These are phyloP conservation scores for Hanseniaspora hatyaiensis DNA, from an alignment of 805 yeast genomes.

Conservation along the genomic window DNA sequence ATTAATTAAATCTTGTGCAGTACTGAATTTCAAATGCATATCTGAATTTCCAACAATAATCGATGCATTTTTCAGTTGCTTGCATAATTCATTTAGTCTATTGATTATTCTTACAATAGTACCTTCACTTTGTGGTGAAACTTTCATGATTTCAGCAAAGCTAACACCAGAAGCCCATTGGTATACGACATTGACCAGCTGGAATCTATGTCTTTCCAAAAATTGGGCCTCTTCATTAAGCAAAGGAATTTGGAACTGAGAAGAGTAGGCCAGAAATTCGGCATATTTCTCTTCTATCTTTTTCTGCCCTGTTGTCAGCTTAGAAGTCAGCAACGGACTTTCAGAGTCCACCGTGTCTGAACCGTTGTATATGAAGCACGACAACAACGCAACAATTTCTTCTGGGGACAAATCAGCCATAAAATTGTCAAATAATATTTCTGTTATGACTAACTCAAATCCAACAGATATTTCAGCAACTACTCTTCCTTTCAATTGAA, in stretches of 20 bases:
- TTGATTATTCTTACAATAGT: slow-evolving; percentile 93
- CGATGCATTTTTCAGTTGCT: slow-evolving; percentile 89
- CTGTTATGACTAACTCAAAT: slow-evolving; percentile 82
- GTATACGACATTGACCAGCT: slow-evolving; percentile 82
- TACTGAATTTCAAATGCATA: slow-evolving; percentile 78
- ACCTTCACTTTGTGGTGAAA: slow-evolving; percentile 88
- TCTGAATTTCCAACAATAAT: slow-evolving; percentile 85
- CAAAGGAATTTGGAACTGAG: slow-evolving; percentile 56
- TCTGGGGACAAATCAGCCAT: slow-evolving; percentile 88
- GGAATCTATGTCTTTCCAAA: slow-evolving; percentile 72
- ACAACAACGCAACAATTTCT: slow-evolving; percentile 88
- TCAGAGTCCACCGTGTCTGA: slow-evolving; percentile 49
- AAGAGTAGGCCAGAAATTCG: slow-evolving; percentile 48
- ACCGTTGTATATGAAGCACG: slow-evolving; percentile 91
- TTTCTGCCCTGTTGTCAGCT: slow-evolving; percentile 58
- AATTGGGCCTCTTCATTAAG: slow-evolving; percentile 81
- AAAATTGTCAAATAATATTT: slow-evolving; percentile 79
- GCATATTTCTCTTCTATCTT: slow-evolving; percentile 62
- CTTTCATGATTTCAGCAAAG: slow-evolving; percentile 79
- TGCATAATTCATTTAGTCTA: slow-evolving; percentile 84
- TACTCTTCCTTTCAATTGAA: slow-evolving; percentile 72
- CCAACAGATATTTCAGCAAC: slow-evolving; percentile 90
- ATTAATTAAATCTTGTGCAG: slow-evolving; percentile 88
- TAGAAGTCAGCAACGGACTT: slow-evolving; percentile 54
- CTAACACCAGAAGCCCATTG: slow-evolving; percentile 97